phyloP scores from a whole-genome alignment of 2,329 filamentous ascomycete genomes.

The Diplodia corticola region DNA sequence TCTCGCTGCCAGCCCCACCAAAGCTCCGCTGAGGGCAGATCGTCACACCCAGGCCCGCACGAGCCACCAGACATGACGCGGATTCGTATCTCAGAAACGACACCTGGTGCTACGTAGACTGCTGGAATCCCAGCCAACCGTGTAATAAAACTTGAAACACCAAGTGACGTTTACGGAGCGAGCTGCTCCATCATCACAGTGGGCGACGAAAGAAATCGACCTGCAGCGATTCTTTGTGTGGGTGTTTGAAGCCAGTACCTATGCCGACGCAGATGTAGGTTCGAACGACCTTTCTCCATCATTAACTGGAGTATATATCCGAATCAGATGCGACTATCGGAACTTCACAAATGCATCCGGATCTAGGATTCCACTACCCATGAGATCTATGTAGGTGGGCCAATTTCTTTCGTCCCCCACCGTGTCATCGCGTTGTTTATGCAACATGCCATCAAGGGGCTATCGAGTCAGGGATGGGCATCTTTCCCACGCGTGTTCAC shows the following conservation, averaged over 20 bases:
- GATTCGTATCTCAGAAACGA: constrained; percentile 6
- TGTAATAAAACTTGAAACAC: constrained; percentile 17
- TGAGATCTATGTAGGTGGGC: too few relatives aligned
- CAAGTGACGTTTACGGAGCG: constrained; percentile 1
- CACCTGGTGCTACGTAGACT: background rate
- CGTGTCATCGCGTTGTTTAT: background rate
- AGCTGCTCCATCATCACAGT: background rate
- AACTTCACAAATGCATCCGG: too few relatives aligned
- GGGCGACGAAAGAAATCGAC: too few relatives aligned
- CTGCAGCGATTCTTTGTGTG: too few relatives aligned
- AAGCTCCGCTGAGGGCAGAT: background rate
- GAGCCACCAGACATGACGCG: constrained; percentile 15
- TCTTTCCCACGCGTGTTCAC: background rate
- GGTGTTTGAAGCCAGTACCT: too few relatives aligned
- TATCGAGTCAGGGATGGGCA: background rate
- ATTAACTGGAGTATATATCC: too few relatives aligned
- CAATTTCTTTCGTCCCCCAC: too few relatives aligned
- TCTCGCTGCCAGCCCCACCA: constrained; percentile 6
- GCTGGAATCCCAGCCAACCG: background rate
- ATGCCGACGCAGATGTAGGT: too few relatives aligned
- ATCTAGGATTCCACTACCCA: too few relatives aligned
- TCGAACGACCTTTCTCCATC: too few relatives aligned
- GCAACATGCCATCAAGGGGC: background rate
- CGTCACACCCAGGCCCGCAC: constrained; percentile 9
- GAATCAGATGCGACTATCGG: too few relatives aligned